A percentile compares a stretch with the other conserved stretches of the same genome.
phyloP scores from a whole-genome alignment of 352 stramenopile species.

The Blastocystis hominis region DNA sequence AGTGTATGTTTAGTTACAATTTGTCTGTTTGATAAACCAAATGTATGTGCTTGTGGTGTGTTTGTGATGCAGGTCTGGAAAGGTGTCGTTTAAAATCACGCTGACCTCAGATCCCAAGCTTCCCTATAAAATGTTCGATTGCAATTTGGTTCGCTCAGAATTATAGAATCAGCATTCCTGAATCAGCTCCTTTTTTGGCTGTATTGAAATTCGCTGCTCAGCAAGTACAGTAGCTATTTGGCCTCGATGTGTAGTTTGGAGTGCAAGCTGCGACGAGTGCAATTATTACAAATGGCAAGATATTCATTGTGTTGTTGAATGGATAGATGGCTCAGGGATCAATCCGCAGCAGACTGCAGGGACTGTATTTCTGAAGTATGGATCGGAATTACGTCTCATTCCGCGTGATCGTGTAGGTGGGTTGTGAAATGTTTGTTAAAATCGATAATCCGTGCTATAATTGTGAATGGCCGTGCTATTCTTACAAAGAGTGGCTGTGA shows the following conservation, averaged over 20 bases:
- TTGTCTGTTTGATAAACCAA: not conserved
- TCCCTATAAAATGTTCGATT: constrained; percentile 68
- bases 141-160: not conserved
- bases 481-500: too few species aligned
- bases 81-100: constrained; percentile 76
- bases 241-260: constrained; percentile 65
- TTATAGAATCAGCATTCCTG: constrained; percentile 67
- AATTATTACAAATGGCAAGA: constrained; percentile 74
- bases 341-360: constrained; percentile 73
- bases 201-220: constrained; percentile 75
- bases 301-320: too few species aligned
- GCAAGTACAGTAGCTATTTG: constrained; percentile 62
- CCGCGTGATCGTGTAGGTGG: constrained; percentile 70
- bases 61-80: constrained; percentile 60
- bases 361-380: constrained; percentile 75
- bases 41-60: not conserved
- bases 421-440: constrained; percentile 14
- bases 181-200: constrained; percentile 72
- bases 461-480: too few species aligned
- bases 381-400: constrained; percentile 72
- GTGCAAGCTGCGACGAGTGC: constrained; percentile 71
- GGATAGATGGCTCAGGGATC: constrained; percentile 72
- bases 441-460: not conserved
- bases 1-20: not conserved
- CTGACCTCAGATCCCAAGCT: constrained; percentile 76